Evolutionary conservation across 2,329 filamentous ascomycete species (phyloP), one percentile per base, ranked within the genome.

Genomic region (Tolypocladium sp.): DNA sequence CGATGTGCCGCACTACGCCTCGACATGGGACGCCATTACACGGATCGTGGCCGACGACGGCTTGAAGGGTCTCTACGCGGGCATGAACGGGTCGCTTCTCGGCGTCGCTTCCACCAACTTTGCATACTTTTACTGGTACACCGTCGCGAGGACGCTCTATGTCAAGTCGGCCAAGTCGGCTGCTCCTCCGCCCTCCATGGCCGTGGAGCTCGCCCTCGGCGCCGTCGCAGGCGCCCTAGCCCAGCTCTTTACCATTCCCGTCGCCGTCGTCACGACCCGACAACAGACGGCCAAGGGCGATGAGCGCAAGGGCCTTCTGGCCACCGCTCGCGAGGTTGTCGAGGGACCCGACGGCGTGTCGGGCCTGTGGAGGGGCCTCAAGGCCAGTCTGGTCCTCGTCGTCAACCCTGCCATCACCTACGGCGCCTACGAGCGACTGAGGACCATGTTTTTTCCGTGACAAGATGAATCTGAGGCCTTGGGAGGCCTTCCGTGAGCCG

Each of bases 101-200:
- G 94, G 94, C 58, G 94, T 99, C 41, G 93, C 92, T 1, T 97
- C 92, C 33, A 97, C 93, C 57, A 99, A 99, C 75, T 99, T 99
- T 72, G 94, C 94, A 68, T 99, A 99, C 77, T 99, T 99, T 73
- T 99, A 99, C 78, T 97, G 93, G 92, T 97, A 97, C 73, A 93
- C 91, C 6, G 77, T 94, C 35, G 91, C 97, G 38, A 86, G 94
- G 63, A 85, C 85, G 20, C 74, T 96, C 25, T 97, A 97, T 73
- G 75, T 90, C 65, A 83, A 82, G 64, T 77, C 83, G 46, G 73
- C 81, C 62, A 83, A 82, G 65, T 71, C 71, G 20, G 65, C 71
- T 4, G 66, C 71, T 7, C 69, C 69, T 4, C 70, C 87, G 33
- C 91, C 92, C 2, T 87, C 90, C 25, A 97, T 92, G 0, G 83